Conservation (phyloP, 2,329 filamentous ascomycete genomes). For the Corniculantispora saksenae region DNA sequence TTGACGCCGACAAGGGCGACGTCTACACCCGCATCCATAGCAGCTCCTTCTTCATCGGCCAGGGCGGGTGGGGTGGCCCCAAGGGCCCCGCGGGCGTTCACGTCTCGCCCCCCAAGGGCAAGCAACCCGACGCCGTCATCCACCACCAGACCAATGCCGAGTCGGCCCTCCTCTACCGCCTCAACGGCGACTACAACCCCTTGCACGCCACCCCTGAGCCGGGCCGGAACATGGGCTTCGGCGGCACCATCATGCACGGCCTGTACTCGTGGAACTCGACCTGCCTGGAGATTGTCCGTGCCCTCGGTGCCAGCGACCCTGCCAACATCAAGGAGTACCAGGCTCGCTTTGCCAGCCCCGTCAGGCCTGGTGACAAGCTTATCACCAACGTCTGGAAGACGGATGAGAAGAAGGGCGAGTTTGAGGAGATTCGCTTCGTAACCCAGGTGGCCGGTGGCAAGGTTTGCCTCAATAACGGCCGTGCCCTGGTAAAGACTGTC, state of each 20-base stretch:
- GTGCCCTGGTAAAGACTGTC: constrained; percentile 72
- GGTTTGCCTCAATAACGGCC: constrained; percentile 83
- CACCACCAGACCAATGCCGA: constrained; percentile 70
- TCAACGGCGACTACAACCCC: constrained; percentile 95
- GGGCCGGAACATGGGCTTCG: constrained; percentile 86
- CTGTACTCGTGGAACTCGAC: constrained; percentile 85
- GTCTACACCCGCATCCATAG: constrained; percentile 70
- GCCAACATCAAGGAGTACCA: constrained; percentile 85
- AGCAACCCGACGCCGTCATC: constrained; percentile 71
- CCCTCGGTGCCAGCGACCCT: constrained; percentile 74
- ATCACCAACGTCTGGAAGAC: constrained; percentile 80
- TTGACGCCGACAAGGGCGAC: constrained; percentile 68
- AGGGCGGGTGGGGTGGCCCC: constrained; percentile 82
- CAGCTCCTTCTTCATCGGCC: constrained; percentile 77
- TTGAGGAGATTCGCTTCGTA: constrained; percentile 81
- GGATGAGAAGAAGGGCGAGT: constrained; percentile 64
- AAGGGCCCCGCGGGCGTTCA: constrained; percentile 81
- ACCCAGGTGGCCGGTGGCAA: constrained; percentile 79
- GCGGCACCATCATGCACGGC: constrained; percentile 85
- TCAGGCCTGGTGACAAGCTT: constrained; percentile 80
- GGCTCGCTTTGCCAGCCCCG: constrained; percentile 82
- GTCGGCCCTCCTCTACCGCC: constrained; percentile 75
- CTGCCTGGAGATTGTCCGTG: constrained; percentile 70
- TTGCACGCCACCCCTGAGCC: constrained; percentile 86
- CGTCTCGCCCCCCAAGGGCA: constrained; percentile 74